Evolutionary conservation across 306 rosid species (phyloP).

Genomic region (Echinosophora koreensis): DNA sequence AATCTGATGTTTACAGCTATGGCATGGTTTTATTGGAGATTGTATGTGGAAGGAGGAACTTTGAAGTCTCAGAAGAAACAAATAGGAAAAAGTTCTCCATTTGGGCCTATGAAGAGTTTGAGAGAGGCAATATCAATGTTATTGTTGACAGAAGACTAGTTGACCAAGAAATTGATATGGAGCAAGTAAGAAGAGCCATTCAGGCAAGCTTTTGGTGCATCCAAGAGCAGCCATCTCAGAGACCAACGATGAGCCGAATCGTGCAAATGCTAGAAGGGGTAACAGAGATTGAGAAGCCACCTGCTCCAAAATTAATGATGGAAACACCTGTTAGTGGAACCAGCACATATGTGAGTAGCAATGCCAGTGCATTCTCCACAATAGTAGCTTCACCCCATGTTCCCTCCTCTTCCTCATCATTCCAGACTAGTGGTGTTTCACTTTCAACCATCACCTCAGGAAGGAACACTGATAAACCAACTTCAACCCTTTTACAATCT

Average conservation of each 20-base stretch:
- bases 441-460: slow-evolving; percentile 44
- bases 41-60: slow-evolving; percentile 84
- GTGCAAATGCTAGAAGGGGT: slow-evolving; percentile 92
- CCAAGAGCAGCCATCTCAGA: slow-evolving; percentile 80
- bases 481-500: slow-evolving; percentile 58
- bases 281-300: slow-evolving; percentile 65
- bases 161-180: slow-evolving; percentile 65
- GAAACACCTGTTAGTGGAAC: slow-evolving; percentile 55
- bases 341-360: slow-evolving; percentile 55
- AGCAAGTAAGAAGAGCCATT: slow-evolving; percentile 67
- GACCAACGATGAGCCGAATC: slow-evolving; percentile 83
- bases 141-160: slow-evolving; percentile 71
- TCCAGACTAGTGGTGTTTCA: slow-evolving; percentile 40
- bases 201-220: slow-evolving; percentile 90
- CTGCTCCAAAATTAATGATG: slow-evolving; percentile 55
- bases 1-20: slow-evolving; percentile 78
- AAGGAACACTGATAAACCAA: slow-evolving; percentile 55
- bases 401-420: slow-evolving; percentile 53
- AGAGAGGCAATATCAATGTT: slow-evolving; percentile 65
- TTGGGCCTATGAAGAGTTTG: slow-evolving; percentile 84
- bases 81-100: slow-evolving; percentile 66
- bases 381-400: slow-evolving; percentile 43
- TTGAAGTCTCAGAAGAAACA: slow-evolving; percentile 73
- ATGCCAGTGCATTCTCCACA: slow-evolving; percentile 54
- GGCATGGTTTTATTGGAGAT: slow-evolving; percentile 93